A percentile compares a stretch with the other conserved stretches of the same genome.
phyloP scores from a whole-genome alignment of 306 rosid genomes.

The Rosa multiflora region DNA sequence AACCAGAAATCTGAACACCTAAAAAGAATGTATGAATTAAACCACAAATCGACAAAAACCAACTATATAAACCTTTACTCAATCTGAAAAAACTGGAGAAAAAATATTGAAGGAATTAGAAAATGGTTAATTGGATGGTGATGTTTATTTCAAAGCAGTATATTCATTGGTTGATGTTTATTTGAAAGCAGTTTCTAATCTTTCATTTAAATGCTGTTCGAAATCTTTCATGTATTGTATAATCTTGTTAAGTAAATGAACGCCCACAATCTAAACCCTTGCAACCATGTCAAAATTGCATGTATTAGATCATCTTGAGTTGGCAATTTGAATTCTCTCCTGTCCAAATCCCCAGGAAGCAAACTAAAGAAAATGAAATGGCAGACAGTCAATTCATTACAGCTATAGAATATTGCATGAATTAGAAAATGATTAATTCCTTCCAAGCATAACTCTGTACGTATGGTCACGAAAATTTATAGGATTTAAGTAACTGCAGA shows the following conservation, averaged over 20 bases:
- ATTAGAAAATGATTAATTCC: background rate
- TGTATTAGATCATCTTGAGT: background rate
- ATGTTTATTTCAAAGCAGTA: background rate
- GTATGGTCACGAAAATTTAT: background rate
- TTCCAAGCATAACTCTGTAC: background rate
- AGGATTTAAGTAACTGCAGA: background rate
- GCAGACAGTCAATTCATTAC: background rate
- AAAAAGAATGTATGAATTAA: too few species aligned
- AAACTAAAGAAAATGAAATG: background rate
- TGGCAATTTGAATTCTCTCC: background rate
- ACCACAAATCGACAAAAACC: too few species aligned
- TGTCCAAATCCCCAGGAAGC: background rate
- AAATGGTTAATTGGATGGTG: background rate
- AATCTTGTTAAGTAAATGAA: background rate
- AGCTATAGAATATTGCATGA: background rate
- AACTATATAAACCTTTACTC: too few species aligned
- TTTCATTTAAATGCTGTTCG: background rate
- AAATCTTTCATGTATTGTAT: background rate
- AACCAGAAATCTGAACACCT: too few species aligned
- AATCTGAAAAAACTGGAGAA: too few species aligned
- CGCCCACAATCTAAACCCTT: background rate
- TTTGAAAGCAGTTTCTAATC: background rate
- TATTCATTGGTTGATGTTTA: background rate
- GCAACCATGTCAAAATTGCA: background rate
- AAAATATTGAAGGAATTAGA: too few species aligned